A percentile compares a stretch with the other conserved stretches of the same genome.
Conservation (phyloP, 2,329 filamentous ascomycete species). For the Pezicula carpinea region DNA sequence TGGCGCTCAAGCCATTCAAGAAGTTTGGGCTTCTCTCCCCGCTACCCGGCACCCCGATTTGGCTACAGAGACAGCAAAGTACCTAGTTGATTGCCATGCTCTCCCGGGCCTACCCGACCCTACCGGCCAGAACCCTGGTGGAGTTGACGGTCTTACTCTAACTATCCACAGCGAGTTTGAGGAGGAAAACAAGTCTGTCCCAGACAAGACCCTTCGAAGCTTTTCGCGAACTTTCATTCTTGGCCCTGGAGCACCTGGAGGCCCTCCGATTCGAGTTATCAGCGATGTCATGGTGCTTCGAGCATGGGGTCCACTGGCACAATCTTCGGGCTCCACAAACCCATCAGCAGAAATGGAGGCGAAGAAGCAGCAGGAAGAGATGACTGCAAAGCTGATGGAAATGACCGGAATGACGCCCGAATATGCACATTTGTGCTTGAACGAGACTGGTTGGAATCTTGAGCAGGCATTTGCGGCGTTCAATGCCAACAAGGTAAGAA, state of each 20-base stretch:
- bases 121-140: slow-evolving; percentile 54
- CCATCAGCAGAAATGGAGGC: slow-evolving; percentile 12
- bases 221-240: slow-evolving; percentile 80
- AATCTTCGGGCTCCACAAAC: slow-evolving; percentile 6
- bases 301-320: slow-evolving; percentile 51
- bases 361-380: slow-evolving; percentile 46
- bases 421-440: slow-evolving; percentile 77
- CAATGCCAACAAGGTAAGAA: slow-evolving; percentile 64
- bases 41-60: slow-evolving; percentile 71
- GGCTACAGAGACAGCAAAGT: slow-evolving; percentile 61
- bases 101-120: slow-evolving; percentile 69
- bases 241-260: slow-evolving; percentile 65
- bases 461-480: slow-evolving; percentile 72
- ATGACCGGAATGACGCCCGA: slow-evolving; percentile 76
- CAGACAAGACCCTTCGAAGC: slow-evolving; percentile 61
- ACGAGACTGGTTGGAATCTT: slow-evolving; percentile 76
- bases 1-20: slow-evolving; percentile 60
- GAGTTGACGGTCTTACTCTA: slow-evolving; percentile 74
- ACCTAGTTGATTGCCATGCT: slow-evolving; percentile 77
- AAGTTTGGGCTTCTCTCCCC: slow-evolving; percentile 67
- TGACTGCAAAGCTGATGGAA: slow-evolving; percentile 70
- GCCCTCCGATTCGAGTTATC: slow-evolving; percentile 60
- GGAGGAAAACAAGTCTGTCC: slow-evolving; percentile 57
- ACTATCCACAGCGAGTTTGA: slow-evolving; percentile 82
- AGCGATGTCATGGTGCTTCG: slow-evolving; percentile 75